Evolutionary conservation across 768 basidiomycete genomes (phyloP), one percentile per base, ranked within the genome.

Genomic region (Piloderma croceum): DNA sequence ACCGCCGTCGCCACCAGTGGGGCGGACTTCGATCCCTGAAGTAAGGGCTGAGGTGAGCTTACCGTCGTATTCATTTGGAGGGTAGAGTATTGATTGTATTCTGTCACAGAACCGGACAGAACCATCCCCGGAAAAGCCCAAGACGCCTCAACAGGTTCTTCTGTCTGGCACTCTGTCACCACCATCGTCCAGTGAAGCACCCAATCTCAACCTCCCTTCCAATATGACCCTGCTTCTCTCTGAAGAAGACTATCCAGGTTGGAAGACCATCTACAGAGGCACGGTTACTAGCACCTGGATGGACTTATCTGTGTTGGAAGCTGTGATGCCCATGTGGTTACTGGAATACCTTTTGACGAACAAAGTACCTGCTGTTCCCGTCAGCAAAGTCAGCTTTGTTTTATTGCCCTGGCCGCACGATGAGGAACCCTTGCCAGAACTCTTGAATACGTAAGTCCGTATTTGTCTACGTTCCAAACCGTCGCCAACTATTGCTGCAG

Each of bases 321-420:
- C 80, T 51, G 71, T 65, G 27, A 79, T 90, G 70, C 94, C 94
- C 3, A 54, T 81, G 48, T 98, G 94, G 94, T 64, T 96, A 35
- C 64, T 90, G 37, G 90, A 97, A 58, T 94, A 84, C 51, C 62
- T 97, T 27, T 69, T 97, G 27, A 62, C 79, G 11, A 83, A 85
- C 48, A 79, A 75, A 54, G 63, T 70, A 40, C 63, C 74, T 11
- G 48, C 71, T 20, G 53, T 69, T 0, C 74, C 78, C 12, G 67
- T 69, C 10, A 67, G 74, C 38, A 99, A 98, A 66, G 57, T 97
- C 32, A 89, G 90, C 50, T 99, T 98, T 57, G 77, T 94, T 15
- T 62, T 99, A 25, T 67, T 93, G 46, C 91, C 93, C 2, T 87
- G 77, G 76, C 67, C 62, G 43, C 74, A 75, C 44, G 76, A 81